phyloP scores from a whole-genome alignment of 192 early-diverging fungal species.

The Neocallimastix lanati region DNA sequence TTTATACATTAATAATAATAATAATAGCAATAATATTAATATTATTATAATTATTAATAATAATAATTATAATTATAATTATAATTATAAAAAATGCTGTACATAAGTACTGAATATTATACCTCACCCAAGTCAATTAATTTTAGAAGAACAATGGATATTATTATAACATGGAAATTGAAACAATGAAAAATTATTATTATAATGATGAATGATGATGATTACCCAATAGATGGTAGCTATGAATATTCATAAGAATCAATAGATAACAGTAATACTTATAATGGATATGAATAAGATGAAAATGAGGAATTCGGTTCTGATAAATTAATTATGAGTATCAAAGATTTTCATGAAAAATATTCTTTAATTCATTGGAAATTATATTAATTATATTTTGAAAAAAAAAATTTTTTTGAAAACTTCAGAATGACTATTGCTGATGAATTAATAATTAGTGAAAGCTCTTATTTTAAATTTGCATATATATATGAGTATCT shows the following conservation, averaged over 20 bases:
- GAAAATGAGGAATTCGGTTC: neutral
- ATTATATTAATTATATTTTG: neutral
- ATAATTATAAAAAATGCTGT: too few relatives aligned
- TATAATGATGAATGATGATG: neutral
- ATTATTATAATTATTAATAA: too few relatives aligned
- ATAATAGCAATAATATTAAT: too few relatives aligned
- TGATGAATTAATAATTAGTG: neutral
- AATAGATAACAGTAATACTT: neutral
- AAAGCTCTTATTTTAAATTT: neutral
- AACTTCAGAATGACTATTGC: neutral
- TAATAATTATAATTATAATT: too few relatives aligned
- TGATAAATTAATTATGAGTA: neutral
- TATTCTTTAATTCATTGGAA: neutral
- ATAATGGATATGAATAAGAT: neutral
- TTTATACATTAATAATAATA: too few relatives aligned
- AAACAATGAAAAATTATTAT: too few relatives aligned
- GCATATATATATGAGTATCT: neutral
- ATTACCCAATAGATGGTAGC: neutral
- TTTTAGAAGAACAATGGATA: too few relatives aligned
- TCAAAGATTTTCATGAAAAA: neutral
- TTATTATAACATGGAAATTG: too few relatives aligned
- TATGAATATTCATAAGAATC: neutral
- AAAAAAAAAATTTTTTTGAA: neutral
- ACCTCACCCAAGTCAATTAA: too few relatives aligned
- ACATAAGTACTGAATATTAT: too few relatives aligned